Evolutionary conservation across 169 alveolate genomes (phyloP).

Genomic region (Eimeria praecox): DNA sequence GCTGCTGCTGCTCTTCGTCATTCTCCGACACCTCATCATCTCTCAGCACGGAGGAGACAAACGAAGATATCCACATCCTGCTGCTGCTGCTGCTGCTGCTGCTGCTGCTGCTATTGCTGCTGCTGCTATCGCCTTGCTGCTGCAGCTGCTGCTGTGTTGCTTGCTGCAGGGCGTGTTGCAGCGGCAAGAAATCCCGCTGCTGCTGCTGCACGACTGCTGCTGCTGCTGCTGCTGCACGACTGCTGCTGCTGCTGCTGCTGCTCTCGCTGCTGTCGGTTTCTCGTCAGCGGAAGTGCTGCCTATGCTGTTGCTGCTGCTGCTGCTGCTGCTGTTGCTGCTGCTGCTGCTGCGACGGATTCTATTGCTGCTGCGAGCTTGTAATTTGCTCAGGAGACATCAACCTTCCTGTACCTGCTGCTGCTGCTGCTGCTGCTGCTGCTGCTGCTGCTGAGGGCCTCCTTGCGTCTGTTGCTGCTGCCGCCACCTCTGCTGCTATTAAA

Average conservation of each 20-base stretch:
- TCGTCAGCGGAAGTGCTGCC: background rate
- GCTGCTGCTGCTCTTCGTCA: constrained; percentile 40
- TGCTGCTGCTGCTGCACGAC: background rate
- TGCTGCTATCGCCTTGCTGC: constrained; percentile 39
- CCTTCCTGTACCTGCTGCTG: background rate
- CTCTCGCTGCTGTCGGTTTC: constrained; percentile 7
- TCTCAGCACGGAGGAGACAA: constrained; percentile 45
- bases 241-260: constrained; percentile 30
- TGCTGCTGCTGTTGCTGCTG: constrained; percentile 1
- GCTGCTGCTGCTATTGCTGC: constrained; percentile 29
- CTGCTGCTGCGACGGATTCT: constrained; percentile 9
- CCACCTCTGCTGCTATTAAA: background rate
- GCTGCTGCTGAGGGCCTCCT: background rate
- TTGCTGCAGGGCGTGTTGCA: constrained; percentile 20
- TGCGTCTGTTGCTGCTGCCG: background rate
- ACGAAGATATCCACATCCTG: constrained; percentile 62
- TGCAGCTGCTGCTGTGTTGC: constrained; percentile 23
- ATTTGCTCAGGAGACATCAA: background rate
- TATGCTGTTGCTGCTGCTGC: constrained; percentile 25
- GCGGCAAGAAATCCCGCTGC: constrained; percentile 45
- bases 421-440: constrained; percentile 26
- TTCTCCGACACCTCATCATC: constrained; percentile 42
- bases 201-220: background rate
- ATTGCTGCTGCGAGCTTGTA: constrained; percentile 14
- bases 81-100: constrained; percentile 34